Evolutionary conservation across 345 rosid genomes (phyloP), one percentile per base, ranked within the genome.

Genomic region (Balakata baccata): DNA sequence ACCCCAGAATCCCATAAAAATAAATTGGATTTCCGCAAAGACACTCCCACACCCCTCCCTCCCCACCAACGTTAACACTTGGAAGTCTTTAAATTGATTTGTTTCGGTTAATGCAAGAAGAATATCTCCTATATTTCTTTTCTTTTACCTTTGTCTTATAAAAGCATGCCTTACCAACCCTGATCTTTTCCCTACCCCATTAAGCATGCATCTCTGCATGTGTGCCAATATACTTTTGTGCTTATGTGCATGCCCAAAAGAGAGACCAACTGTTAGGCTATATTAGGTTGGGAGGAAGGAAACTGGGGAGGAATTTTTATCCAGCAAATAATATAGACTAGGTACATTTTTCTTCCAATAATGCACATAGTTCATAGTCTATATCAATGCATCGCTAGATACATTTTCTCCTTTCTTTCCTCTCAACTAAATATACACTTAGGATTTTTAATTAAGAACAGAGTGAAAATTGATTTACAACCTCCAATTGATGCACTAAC

Each of bases 401-500:
- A n/a, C 6, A 53, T 53, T 16, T 53, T n/a, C 57, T 53, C 57
- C 22, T 13, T 3, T 17, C 57, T 12, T 53, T 53, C 47, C 10
- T 43, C 47, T 43, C n/a, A 53, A 17, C 57, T 4, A 53, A 53
- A 53, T 17, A n/a, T 7, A 16, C 6, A 14, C 37, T 58, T 23
- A 58, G 22, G 10, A 6, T 18, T 9, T 58, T 37, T 11, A 56
- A 37, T 11, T 41, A 59, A 50, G 37, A 49, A 53, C 12, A 74
- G 73, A 34, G 64, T 45, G 39, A 69, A 69, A 49, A 70, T 53
- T 66, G 58, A 71, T 64, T 34, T 74, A 56, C 74, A 3, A 79
- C 82, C 96, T 93, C 98, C 98, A 23, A 89, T 87, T 7, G 94
- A 89, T 50, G 88, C 86, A 81, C 97, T 88, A 69, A 89, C 80